Conservation (phyloP, 257 asterid genomes). For the Solanum habrochaites region DNA sequence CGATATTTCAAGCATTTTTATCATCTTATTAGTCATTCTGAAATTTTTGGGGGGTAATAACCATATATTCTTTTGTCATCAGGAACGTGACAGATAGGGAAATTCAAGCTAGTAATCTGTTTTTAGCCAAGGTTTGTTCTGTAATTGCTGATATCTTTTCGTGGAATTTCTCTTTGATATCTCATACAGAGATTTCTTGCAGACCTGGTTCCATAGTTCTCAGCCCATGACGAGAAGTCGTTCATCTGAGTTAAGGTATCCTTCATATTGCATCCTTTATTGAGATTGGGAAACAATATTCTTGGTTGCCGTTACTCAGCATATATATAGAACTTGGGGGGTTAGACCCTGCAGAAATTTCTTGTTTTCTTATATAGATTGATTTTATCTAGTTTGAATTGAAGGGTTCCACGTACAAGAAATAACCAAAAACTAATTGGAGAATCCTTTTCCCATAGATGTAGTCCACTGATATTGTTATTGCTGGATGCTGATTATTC, state of each 20-base stretch:
- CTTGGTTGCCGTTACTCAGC: not conserved
- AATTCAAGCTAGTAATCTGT: slow-evolving; percentile 49
- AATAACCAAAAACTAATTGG: too few relatives aligned
- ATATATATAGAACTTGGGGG: not conserved
- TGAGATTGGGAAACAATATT: not conserved
- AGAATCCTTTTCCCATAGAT: not conserved
- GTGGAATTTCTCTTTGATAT: not conserved
- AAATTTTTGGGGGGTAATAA: not conserved
- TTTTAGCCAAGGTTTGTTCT: slow-evolving; percentile 49
- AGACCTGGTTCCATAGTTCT: slow-evolving; percentile 90
- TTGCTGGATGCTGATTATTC: not conserved
- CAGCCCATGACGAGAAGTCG: slow-evolving; percentile 90
- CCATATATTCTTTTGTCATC: slow-evolving; percentile 2
- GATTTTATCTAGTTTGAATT: not conserved
- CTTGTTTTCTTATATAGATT: not conserved
- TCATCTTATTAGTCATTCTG: not conserved
- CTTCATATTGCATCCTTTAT: not conserved
- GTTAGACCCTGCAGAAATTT: not conserved
- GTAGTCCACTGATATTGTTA: not conserved
- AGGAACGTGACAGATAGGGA: slow-evolving; percentile 43
- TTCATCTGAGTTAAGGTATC: slow-evolving; percentile 61
- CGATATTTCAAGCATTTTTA: not conserved
- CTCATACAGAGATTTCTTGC: slow-evolving; percentile 6
- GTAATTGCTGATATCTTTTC: not conserved
- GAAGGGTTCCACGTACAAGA: too few relatives aligned